A percentile compares a stretch with the other conserved stretches of the same genome.
Conservation (phyloP, 192 early-diverging fungal species). For the Phlyctochytrium bullatum region DNA sequence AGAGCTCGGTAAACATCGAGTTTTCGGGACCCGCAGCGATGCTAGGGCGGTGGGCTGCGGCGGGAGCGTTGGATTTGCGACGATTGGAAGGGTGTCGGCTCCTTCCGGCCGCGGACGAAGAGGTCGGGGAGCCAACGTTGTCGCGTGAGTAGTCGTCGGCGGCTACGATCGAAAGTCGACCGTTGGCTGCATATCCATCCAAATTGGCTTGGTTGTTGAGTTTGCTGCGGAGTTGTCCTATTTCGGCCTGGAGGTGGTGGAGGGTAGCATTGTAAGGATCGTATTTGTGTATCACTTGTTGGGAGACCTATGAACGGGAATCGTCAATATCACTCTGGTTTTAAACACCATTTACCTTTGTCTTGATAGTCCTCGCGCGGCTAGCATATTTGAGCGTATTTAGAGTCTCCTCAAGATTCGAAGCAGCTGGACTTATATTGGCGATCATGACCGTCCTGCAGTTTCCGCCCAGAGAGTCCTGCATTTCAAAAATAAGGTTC, state of each 20-base stretch:
- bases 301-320: conserved; percentile 4
- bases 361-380: conserved; percentile 69
- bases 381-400: conserved; percentile 78
- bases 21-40: background rate
- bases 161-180: no score
- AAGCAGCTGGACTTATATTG: conserved; percentile 63
- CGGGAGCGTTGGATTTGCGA: background rate
- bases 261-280: conserved; percentile 32
- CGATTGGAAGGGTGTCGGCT: background rate
- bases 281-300: conserved; percentile 22
- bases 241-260: conserved; percentile 22
- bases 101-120: background rate
- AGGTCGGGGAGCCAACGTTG: background rate
- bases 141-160: no score
- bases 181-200: no score
- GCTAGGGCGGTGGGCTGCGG: background rate
- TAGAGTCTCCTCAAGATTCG: conserved; percentile 71
- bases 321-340: background rate
- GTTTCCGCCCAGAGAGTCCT: conserved; percentile 74
- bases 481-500: conserved; percentile 7
- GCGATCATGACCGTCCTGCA: conserved; percentile 80
- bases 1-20: conserved; percentile 11
- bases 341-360: conserved; percentile 50
- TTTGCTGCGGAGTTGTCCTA: conserved; percentile 9
- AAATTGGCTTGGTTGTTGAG: background rate